Evolutionary conservation across 2,329 filamentous ascomycete genomes (phyloP), one percentile per base, ranked within the genome.

Genomic region (Colletotrichum musae): DNA sequence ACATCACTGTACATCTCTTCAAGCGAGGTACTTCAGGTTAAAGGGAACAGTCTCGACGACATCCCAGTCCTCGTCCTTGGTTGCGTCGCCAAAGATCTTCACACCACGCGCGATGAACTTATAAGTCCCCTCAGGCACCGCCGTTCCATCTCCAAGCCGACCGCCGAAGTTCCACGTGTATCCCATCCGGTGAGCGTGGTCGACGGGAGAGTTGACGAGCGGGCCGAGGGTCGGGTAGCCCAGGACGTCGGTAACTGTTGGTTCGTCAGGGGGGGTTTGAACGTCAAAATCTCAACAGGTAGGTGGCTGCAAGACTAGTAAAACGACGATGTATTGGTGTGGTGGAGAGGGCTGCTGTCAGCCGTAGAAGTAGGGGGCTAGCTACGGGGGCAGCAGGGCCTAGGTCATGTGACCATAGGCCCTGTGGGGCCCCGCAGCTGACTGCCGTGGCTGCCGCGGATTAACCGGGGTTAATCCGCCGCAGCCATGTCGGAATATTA

Each of bases 121-220:
- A 48, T 78, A 78, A 1, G 28, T 39, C 1, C 77, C 77, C 59
- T 73, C 72, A 1, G 74, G 72, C 6, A 75, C 72, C 13, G 73
- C 57, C 0, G 60, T 71, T 0, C 75, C 70, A 45, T 77, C 74
- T 1, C 56, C 70, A 43, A 77, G 54, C 47, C 71, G 39, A 2
- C 76, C 75, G 15, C 21, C 64, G 60, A 77, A 77, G 12, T 62
- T 66, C n/a, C 70, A 57, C 0, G 39, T 56, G 36, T 60, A 56
- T 2, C 54, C 45, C 5, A 58, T 43, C 2, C 74, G 58, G 2
- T 64, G 47, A 1, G 68, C 36, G 39, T 71, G 72, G 58, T 58
- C 26, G 4, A 66, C n/a, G 2, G 75, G 76, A n/a, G 70, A 74
- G 6, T 62, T 60, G 7, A 70, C 54, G 3, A 74, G 18, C 4